Evolutionary conservation across 164 flowering plant species (phyloP).

Genomic region (Magnolia officinalis): DNA sequence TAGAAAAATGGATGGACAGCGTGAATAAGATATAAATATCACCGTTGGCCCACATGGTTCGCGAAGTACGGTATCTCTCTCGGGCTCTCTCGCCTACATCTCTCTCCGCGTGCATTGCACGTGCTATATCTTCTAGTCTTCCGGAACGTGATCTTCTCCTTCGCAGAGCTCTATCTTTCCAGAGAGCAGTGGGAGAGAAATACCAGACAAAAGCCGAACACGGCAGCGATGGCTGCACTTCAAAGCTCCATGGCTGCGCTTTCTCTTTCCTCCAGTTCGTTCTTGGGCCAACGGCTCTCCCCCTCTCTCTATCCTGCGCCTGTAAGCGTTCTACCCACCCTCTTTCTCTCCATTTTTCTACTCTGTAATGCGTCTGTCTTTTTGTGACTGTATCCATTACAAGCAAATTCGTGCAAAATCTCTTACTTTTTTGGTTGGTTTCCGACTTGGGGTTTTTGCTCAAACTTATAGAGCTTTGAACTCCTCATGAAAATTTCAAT

Average conservation of each 20-base stretch:
- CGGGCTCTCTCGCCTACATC: too few species aligned
- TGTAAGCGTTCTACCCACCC: constrained; percentile 25
- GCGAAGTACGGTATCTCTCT: too few species aligned
- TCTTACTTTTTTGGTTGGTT: background rate
- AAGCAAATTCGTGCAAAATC: background rate
- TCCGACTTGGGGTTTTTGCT: background rate
- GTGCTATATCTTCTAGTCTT: background rate
- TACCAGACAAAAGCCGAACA: constrained; percentile 17
- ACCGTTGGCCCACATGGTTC: too few species aligned
- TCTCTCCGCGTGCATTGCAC: too few species aligned
- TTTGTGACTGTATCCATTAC: background rate
- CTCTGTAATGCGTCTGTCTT: background rate
- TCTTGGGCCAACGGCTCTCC: constrained; percentile 67
- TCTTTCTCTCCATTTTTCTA: background rate
- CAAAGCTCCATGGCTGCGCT: constrained; percentile 79
- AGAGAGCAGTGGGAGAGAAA: background rate
- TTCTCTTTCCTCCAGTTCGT: constrained; percentile 69
- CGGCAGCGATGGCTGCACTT: constrained; percentile 72
- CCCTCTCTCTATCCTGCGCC: constrained; percentile 33
- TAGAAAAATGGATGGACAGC: too few species aligned
- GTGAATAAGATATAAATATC: too few species aligned
- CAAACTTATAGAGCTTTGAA: background rate
- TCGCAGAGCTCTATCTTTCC: background rate
- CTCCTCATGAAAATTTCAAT: background rate
- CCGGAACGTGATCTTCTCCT: constrained; percentile 1